A percentile compares a stretch with the other conserved stretches of the same genome.
Conservation (phyloP, 1,139 yeast species). For the Maudiozyma humilis region DNA sequence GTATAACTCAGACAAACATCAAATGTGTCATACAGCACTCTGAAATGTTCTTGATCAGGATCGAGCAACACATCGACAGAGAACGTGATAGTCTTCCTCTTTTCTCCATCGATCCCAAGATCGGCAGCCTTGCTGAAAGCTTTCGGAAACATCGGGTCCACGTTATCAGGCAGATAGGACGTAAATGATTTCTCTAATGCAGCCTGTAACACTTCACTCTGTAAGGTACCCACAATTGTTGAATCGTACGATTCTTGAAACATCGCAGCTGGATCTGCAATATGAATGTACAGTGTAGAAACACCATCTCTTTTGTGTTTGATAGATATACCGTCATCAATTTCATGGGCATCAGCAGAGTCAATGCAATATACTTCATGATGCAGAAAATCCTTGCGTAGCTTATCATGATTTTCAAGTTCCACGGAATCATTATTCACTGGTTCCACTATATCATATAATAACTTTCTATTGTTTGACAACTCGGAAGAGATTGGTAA, state of each 20-base stretch:
- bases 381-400: constrained; percentile 40
- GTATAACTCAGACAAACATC: constrained; percentile 37
- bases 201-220: constrained; percentile 43
- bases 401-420: constrained; percentile 28
- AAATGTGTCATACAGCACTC: constrained; percentile 25
- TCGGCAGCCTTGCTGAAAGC: constrained; percentile 47
- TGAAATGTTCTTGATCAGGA: constrained; percentile 20
- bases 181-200: constrained; percentile 63
- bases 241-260: constrained; percentile 23
- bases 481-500: constrained; percentile 16
- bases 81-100: constrained; percentile 45
- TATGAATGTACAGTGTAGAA: constrained; percentile 55
- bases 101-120: constrained; percentile 42
- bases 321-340: constrained; percentile 86
- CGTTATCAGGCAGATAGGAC: constrained; percentile 63
- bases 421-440: neutral
- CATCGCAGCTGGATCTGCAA: constrained; percentile 81
- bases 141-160: constrained; percentile 65
- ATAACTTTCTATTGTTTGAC: constrained; percentile 10
- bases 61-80: constrained; percentile 33
- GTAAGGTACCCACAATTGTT: constrained; percentile 28
- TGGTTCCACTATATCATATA: constrained; percentile 39
- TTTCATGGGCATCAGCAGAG: constrained; percentile 71
- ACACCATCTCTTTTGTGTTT: constrained; percentile 29
- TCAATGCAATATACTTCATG: constrained; percentile 79